Base-by-base conservation (phyloP, 2,329 filamentous ascomycete species). In the Leptographium wingfieldii region DNA sequence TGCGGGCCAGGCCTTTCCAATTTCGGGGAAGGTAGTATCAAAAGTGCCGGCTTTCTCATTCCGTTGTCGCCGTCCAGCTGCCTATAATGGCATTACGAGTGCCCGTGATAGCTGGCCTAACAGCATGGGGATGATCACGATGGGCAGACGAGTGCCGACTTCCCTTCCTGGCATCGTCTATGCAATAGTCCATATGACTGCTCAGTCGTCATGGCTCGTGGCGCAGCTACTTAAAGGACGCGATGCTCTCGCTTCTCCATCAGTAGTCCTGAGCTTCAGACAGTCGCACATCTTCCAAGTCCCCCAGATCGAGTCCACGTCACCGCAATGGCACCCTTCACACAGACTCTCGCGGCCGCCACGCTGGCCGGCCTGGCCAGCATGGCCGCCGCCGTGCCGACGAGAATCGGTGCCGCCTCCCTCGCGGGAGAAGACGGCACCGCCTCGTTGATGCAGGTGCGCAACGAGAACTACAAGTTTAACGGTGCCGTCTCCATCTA, bases 371-470 rank as follows among this genome's bases (percentile, higher is more conserved):
- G 38, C 38, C 58, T 70, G 62, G 70, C 66, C 53, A 67, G 65
- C 54, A 56, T 70, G 61, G 70, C 65, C 49, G 66, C 68, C 43
- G 69, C 67, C 35, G 69, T 70, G 63, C 60, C 66, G 65, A 57
- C 66, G 40, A 64, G 67, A 55, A 22, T 52, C 9, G 38, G 38
- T 1, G 70, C 67, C 38, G 38, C 3, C 3, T 14, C 12, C 1
- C 63, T 72, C 12, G 73, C 69, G 27, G 73, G 69, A 22, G 72
- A 72, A 19, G 53, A n/a, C 12, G 66, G 69, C 61, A 70, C 69
- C n/a, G 73, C 76, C 62, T 70, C 70, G 60, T 66, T 76, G 55
- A 62, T 67, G 2, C 74, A 76, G 65, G 68, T 75, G 3, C 62
- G 62, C 59, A 63, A 63, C 68, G 46, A 69, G 35, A 76, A 76